Percentiles rank a stretch among this genome's conserved stretches.
phyloP scores from a whole-genome alignment of 202 grass and related monocot species.

The Musa balbisiana region DNA sequence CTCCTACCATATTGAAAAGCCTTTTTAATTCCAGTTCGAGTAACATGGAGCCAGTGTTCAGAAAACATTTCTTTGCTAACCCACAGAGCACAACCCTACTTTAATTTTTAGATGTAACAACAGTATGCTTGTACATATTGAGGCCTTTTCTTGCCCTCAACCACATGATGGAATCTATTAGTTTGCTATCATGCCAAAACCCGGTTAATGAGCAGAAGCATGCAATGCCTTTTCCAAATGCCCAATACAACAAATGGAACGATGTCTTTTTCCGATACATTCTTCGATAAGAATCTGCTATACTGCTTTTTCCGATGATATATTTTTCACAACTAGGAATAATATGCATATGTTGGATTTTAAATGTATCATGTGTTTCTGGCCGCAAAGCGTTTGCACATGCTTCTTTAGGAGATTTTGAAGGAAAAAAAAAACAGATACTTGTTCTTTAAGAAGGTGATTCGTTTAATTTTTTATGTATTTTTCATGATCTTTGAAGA shows the following conservation, averaged over 20 bases:
- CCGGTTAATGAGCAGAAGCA: background rate
- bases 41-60: constrained; percentile 23
- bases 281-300: too few species aligned
- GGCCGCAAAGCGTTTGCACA: too few species aligned
- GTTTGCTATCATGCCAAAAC: background rate
- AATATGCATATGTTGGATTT: too few species aligned
- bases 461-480: too few species aligned
- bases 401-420: too few species aligned
- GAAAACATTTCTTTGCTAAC: constrained; percentile 64
- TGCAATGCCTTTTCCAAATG: background rate
- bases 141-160: too few species aligned
- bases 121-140: background rate
- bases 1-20: constrained; percentile 45
- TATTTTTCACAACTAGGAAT: too few species aligned
- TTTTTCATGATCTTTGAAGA: too few species aligned
- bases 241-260: background rate
- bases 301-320: background rate
- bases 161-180: background rate
- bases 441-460: too few species aligned
- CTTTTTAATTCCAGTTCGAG: constrained; percentile 28
- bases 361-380: too few species aligned
- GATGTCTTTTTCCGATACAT: background rate
- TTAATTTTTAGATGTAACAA: constrained; percentile 11
- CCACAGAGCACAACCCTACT: constrained; percentile 50
- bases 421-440: too few species aligned